Evolutionary conservation across 106 monocot genomes (phyloP), one percentile per base, ranked within the genome.

Genomic region (Acorus calamus): DNA sequence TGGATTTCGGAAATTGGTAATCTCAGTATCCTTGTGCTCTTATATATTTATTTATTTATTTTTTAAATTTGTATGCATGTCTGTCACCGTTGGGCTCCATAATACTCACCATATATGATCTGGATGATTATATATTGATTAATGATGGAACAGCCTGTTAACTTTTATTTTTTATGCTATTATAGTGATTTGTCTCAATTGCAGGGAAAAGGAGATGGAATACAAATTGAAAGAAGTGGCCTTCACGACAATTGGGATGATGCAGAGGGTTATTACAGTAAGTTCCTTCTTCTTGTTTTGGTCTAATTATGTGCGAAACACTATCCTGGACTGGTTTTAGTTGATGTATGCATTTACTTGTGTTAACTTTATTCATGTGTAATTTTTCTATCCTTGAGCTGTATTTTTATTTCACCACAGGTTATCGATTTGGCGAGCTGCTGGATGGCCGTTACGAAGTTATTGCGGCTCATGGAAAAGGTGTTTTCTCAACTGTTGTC

Each of bases 241-340:
- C 78, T 87, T 65, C 80, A 91, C 81, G 96, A 96, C 70, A 96
- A 96, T 63, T 96, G 96, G 96, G 96, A 96, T 69, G 96, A 96
- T 83, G 84, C 87, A 41, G 96, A 96, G 66, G 96, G 96, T n/a
- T 96, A 96, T 56, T 96, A 96, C 60, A 76, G 90, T 96, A 81
- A 91, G 96, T 79, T 42, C 43, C 1, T 45, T 61, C 46, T 46
- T 61, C 4, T 14, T 61, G 61, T 10, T 7, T 46, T 9, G 6
- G 44, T 2, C 47, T 47, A 61, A 46, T n/a, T 46, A 46, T n/a
- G n/a, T n/a, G n/a, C n/a, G n/a, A n/a, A n/a, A n/a, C n/a, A n/a
- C n/a, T n/a, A n/a, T n/a, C n/a, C n/a, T n/a, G n/a, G n/a, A n/a
- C n/a, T n/a, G n/a, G n/a, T n/a, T n/a, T n/a, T n/a, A n/a, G n/a